Base-by-base conservation (phyloP, 225 moss, liverwort and hornwort species). In the Physcomitrium patens region DNA sequence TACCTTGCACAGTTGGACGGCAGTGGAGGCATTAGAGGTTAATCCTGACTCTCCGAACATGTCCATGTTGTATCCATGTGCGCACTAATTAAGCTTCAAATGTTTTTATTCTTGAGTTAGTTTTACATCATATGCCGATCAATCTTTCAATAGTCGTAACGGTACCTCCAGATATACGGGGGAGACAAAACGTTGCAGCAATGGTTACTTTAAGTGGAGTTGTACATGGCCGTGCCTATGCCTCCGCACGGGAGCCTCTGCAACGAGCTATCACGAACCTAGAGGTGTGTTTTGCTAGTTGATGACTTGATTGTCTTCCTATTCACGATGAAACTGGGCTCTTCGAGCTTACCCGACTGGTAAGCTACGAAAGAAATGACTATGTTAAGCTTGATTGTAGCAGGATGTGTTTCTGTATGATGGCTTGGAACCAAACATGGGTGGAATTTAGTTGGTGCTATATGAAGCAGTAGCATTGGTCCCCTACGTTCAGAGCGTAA, bases 221-320 rank as follows among this genome's bases (percentile, higher is more conserved):
- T 67, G 74, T 99, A 51, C 84, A 87, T 73, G 99, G 84, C 48
- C 93, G 91, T 77, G 90, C 97, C 9, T 94, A 92, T 70, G 89
- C 82, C 71, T 76, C 88, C 53, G 73, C 84, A 49, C 78, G 93
- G 68, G 99, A 95, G 76, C 90, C 91, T 67, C 66, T 95, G 47
- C 86, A 90, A 70, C 90, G 87, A 65, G 99, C 89, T 71, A 81
- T 95, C 51, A 65, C 75, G 15, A 90, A 90, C 72, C 80, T 97
- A 50, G 93, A 93, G 97, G 97, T 94, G 31, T 67, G 19, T 41
- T 54, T 43, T 22, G 56, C 18, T 23, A 16, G 18, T 50, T 42
- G 8, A 19, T 22, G 19, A 10, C 45, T 31, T 22, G 56, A 63
- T 68, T 57, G 24, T 67, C 68, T 43, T 17, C 46, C 28, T 73